phyloP scores from a whole-genome alignment of 768 basidiomycete genomes.

The Macrolepiota fuliginosa region DNA sequence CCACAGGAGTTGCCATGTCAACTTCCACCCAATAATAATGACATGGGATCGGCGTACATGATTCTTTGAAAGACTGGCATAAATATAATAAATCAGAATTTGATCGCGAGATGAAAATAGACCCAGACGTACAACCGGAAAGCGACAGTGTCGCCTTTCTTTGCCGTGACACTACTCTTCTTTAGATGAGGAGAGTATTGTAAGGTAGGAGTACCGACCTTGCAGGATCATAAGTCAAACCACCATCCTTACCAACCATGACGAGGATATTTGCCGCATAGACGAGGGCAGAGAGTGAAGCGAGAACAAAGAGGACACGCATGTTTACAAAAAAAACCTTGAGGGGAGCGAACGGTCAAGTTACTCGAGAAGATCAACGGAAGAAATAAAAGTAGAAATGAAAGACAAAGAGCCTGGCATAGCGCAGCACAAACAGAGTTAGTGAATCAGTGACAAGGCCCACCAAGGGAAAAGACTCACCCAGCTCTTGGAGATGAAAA shows the following conservation, averaged over 20 bases:
- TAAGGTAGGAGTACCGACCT: slow-evolving; percentile 17
- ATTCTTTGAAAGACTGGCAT: slow-evolving; percentile 33
- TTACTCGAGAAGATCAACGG: background rate
- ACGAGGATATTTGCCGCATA: slow-evolving; percentile 30
- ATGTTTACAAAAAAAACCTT: no score
- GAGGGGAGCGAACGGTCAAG: background rate
- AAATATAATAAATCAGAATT: background rate
- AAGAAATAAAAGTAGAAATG: slow-evolving; percentile 11
- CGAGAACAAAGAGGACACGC: slow-evolving; percentile 21
- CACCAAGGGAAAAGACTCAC: slow-evolving; percentile 21
- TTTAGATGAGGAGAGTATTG: background rate
- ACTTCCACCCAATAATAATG: background rate
- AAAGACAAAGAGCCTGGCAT: slow-evolving; percentile 10
- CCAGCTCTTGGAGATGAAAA: slow-evolving; percentile 28
- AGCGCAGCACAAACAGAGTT: background rate
- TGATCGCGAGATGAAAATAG: background rate
- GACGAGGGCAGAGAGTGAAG: slow-evolving; percentile 25
- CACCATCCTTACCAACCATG: slow-evolving; percentile 28
- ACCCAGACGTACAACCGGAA: slow-evolving; percentile 42
- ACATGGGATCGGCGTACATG: slow-evolving; percentile 25
- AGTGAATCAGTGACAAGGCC: slow-evolving; percentile 6
- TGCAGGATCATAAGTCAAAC: slow-evolving; percentile 25
- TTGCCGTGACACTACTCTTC: slow-evolving; percentile 28
- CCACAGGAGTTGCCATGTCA: slow-evolving; percentile 2
- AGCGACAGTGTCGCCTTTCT: slow-evolving; percentile 36